phyloP scores from a whole-genome alignment of 2,329 filamentous ascomycete species.

The Trichoderma sp. region DNA sequence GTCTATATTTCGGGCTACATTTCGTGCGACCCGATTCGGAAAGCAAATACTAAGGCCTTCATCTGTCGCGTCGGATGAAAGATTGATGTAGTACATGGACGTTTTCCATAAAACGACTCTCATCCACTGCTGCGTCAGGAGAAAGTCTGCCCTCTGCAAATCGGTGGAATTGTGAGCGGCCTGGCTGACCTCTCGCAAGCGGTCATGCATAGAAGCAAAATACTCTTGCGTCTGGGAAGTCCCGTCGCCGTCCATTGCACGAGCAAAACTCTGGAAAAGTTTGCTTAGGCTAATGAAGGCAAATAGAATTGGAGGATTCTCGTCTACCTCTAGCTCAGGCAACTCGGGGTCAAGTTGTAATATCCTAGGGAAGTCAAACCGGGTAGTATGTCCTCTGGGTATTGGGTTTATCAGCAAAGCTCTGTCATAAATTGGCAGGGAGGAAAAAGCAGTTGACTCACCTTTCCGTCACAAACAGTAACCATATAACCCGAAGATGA shows the following conservation, averaged over 20 bases:
- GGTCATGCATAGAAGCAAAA: slow-evolving; percentile 15
- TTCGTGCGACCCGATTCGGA: slow-evolving; percentile 1
- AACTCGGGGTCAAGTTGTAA: slow-evolving; percentile 13
- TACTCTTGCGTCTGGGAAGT: slow-evolving; percentile 1
- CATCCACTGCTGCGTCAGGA: slow-evolving; percentile 18
- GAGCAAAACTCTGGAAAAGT: slow-evolving; percentile 9
- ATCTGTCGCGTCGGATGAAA: background rate
- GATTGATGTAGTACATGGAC: slow-evolving; percentile 14
- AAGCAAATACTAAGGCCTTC: slow-evolving; percentile 9
- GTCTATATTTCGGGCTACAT: slow-evolving; percentile 6
- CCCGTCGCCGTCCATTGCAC: slow-evolving; percentile 13
- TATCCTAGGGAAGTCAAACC: slow-evolving; percentile 20
- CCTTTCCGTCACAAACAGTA: slow-evolving; percentile 16
- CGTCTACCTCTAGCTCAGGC: slow-evolving; percentile 11
- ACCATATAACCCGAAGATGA: slow-evolving; percentile 8
- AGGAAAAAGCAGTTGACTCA: background rate
- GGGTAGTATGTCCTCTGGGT: slow-evolving; percentile 4
- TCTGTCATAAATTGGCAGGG: background rate
- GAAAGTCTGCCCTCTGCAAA: slow-evolving; percentile 10
- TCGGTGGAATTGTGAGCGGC: background rate
- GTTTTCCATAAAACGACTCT: slow-evolving; percentile 14
- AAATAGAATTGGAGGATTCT: slow-evolving; percentile 5
- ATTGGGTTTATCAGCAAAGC: background rate
- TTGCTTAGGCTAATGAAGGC: slow-evolving; percentile 15
- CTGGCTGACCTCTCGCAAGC: background rate